These are phyloP conservation scores for Backusella luteola DNA, from an alignment of 192 early-diverging fungal genomes.

Conservation along the genomic window DNA sequence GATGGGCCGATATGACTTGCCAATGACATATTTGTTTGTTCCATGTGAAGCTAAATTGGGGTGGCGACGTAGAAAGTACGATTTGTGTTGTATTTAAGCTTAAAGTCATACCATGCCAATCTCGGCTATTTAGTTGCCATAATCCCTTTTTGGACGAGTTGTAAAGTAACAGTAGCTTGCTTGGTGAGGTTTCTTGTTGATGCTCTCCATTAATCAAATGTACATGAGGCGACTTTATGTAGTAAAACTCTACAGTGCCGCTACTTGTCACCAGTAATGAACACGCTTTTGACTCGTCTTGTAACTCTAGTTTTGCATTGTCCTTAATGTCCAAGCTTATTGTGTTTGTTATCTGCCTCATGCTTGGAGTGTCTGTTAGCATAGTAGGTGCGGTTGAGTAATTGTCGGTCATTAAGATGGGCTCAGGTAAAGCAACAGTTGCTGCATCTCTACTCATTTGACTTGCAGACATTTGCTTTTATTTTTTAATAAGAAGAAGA, in stretches of 20 bases:
- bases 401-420: slow-evolving; percentile 7
- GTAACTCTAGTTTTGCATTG: background rate
- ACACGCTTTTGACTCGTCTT: background rate
- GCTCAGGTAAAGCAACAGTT: background rate
- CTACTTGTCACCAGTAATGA: background rate
- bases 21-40: slow-evolving; percentile 15
- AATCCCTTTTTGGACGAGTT: background rate
- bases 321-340: background rate
- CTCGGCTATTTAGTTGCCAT: background rate
- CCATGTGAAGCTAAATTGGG: slow-evolving; percentile 14
- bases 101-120: slow-evolving; percentile 14
- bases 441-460: background rate
- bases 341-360: background rate
- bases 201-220: background rate
- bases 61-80: slow-evolving; percentile 10
- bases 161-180: background rate
- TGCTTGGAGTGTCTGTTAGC: background rate
- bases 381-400: slow-evolving; percentile 5
- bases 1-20: background rate
- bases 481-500: background rate
- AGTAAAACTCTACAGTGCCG: background rate
- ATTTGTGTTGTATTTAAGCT: slow-evolving; percentile 4
- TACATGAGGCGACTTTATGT: background rate
- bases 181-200: background rate
- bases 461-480: background rate